Evolutionary conservation across 169 alveolate genomes (phyloP), one percentile per base, ranked within the genome.

Genomic region (Perkinsus olseni): DNA sequence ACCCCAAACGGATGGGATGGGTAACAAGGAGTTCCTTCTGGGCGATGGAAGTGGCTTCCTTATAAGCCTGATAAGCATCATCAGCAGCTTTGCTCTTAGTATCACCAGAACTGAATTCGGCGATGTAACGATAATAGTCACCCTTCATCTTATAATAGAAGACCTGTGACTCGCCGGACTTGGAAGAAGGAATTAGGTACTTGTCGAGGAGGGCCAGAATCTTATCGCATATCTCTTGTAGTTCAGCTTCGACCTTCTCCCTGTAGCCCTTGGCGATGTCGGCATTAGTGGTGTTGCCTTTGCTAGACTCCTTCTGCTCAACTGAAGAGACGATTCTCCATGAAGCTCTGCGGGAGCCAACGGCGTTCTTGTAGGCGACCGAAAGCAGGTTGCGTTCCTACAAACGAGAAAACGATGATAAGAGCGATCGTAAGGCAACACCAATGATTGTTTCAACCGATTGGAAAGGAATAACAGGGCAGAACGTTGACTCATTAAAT

Each of bases 91-190:
- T 97, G 94, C 96, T 97, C 95, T 98, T 98, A 91, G 96, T 96
- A 50, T 98, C 99, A 82, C 99, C 99, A 74, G 98, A 95, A 31
- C 99, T 97, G 97, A 97, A 98, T 96, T 99, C 99, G 50, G 99
- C 98, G 92, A 98, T 96, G 95, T 98, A 98, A 93, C 99, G 98
- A 97, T 98, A 98, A 96, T 99, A 99, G 96, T 99, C 99, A n/a
- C 99, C 99, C 97, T 99, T 99, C 99, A 99, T 99, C 97, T 99
- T 99, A 94, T 97, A 97, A 97, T 98, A 99, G 97, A 99, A 99
- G 82, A 99, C 99, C 95, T 97, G 96, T 93, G 99, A 97, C 96
- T 98, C 99, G 93, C 97, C 96, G 91, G 94, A 96, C 93, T 95
- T 94, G 92, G 99, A 97, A 39, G 97, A 96, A 92, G 98, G 98